Evolutionary conservation across 2,329 filamentous ascomycete species (phyloP).

Genomic region (Zymoseptoria ardabiliae): DNA sequence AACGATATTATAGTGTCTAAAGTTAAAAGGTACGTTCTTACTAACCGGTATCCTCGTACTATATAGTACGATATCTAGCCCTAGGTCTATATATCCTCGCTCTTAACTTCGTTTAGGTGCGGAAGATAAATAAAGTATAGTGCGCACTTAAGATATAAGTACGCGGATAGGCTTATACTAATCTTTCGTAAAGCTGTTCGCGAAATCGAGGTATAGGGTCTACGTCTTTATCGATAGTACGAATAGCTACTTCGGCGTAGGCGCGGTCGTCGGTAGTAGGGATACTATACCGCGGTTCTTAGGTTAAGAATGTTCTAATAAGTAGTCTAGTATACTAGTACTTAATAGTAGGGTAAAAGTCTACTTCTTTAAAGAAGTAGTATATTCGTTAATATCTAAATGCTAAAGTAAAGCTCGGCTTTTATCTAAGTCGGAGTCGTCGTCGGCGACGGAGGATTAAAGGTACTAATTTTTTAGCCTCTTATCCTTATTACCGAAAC

Average conservation of each 20-base stretch:
- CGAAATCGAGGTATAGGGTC: not conserved
- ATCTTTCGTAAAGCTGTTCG: not conserved
- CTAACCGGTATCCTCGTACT: not conserved
- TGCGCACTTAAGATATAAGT: not conserved
- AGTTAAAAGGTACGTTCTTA: not conserved
- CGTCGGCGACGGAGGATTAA: not conserved
- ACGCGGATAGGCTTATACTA: not conserved
- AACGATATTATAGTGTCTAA: not conserved
- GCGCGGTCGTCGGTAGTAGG: no score
- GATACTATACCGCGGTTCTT: no score
- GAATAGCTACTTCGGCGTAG: not conserved
- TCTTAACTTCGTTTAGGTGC: not conserved
- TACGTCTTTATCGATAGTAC: not conserved
- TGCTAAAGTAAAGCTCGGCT: no score
- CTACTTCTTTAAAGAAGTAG: no score
- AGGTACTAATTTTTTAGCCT: not conserved
- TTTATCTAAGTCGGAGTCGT: no score
- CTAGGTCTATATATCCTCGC: not conserved
- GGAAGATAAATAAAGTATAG: not conserved
- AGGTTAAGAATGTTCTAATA: no score
- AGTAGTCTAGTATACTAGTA: no score
- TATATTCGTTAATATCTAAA: no score
- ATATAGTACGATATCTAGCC: not conserved
- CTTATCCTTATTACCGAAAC: not conserved
- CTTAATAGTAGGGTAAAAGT: no score